Evolutionary conservation across 345 rosid species (phyloP).

Genomic region (Acer yangbiense): DNA sequence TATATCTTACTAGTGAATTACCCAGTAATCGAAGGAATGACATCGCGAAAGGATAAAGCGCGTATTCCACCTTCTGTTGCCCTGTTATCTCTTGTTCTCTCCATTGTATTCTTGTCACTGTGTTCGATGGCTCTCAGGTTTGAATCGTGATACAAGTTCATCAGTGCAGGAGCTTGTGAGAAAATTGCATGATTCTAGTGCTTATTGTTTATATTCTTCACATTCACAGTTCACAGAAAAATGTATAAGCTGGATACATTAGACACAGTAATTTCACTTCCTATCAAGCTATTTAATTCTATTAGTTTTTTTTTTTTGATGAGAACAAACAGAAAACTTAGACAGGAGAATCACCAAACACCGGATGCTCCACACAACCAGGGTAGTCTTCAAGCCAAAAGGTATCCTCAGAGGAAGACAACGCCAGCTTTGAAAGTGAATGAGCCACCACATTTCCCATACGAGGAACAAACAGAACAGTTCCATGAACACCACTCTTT

Average conservation of each 20-base stretch:
- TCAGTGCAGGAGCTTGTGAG: not conserved
- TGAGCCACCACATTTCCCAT: too few species aligned
- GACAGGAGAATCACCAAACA: too few species aligned
- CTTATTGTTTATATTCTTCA: not conserved
- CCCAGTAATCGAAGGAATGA: conserved; percentile 32
- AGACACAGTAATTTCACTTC: not conserved
- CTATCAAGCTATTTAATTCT: not conserved
- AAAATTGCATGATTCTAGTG: not conserved
- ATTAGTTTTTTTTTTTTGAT: too few species aligned
- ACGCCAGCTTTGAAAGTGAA: too few species aligned
- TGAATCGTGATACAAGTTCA: not conserved
- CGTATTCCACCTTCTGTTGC: conserved; percentile 16
- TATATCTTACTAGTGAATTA: conserved; percentile 25
- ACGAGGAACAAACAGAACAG: too few species aligned
- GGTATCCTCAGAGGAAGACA: too few species aligned
- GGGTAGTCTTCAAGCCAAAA: too few species aligned
- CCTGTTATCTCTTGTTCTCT: not conserved
- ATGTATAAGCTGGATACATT: too few species aligned
- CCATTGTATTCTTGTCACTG: conserved; percentile 1
- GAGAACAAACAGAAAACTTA: too few species aligned
- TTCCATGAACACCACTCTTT: too few species aligned
- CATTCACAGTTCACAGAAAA: not conserved
- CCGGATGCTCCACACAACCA: too few species aligned
- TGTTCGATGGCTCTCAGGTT: conserved; percentile 12
- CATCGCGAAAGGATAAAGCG: conserved; percentile 27